Base-by-base conservation (phyloP, 495 filamentous ascomycete species). In the Apiosordaria backusii region DNA sequence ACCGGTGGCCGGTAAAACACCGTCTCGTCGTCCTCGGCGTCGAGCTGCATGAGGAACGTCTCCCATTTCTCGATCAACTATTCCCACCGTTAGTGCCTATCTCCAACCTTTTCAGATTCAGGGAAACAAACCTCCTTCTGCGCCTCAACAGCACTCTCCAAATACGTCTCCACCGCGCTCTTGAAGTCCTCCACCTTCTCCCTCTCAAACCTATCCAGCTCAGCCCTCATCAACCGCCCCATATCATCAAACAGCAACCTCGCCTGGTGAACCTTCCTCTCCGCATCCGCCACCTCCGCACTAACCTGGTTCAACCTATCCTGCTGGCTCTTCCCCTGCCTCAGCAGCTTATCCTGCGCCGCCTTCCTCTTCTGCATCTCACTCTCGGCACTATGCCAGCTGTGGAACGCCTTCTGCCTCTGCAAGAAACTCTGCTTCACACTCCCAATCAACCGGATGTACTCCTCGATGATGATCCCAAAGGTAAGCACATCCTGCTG, bases 181-280 rank as follows among this genome's bases (percentile, higher is more conserved):
- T 98, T 99, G 79, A 99, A 99, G 76, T 99, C 95, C 75, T 99
- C 95, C 7, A 99, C 95, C 82, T 99, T 99, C 80, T 99, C 95
- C 70, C 86, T 86, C 81, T 98, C 95, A 71, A 99, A 99, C 26
- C 93, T 83, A 67, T 98, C 95, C 66, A 99, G 82, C 77, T 99
- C 95, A 27, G 82, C 80, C 50, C 92, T 85, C 93, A 99, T 94
- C 74, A 97, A 80, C 25, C 92, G 84, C 15, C 95, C 95, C 95
- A 99, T 97, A 74, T 99, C 96, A 67, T 99, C 95, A 75, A 99
- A 99, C 63, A 97, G 76, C 64, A 99, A 74, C 60, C 93, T 83
- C 1, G 92, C 89, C 72, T 95, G 91, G 76, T 99, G 92, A n/a
- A 96, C 90, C 74, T 90, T 93, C 65, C 91, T 83, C 81, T 98